Conservation (phyloP, 2,329 filamentous ascomycete species). For the Neonectria sp. region DNA sequence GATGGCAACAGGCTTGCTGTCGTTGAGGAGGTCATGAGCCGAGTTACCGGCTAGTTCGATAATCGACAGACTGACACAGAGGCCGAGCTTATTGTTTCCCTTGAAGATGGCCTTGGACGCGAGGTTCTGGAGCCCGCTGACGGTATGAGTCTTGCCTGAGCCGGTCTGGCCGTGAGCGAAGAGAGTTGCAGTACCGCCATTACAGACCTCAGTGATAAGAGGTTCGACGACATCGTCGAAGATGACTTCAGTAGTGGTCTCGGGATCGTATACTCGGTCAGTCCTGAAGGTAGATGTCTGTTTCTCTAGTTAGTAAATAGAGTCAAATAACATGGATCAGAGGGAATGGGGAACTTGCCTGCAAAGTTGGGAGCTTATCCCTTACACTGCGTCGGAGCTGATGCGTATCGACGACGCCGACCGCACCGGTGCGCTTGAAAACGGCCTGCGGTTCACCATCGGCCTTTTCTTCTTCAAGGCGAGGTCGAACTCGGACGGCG, state of each 20-base stretch:
- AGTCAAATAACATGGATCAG: not conserved
- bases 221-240: constrained; percentile 58
- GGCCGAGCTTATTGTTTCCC: constrained; percentile 40
- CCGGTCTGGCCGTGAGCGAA: constrained; percentile 66
- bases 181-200: constrained; percentile 63
- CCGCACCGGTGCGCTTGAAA: not conserved
- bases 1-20: constrained; percentile 57
- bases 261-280: constrained; percentile 54
- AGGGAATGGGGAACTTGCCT: not conserved
- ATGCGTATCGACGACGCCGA: not conserved
- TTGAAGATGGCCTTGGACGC: constrained; percentile 51
- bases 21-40: constrained; percentile 58
- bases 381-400: not conserved
- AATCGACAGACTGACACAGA: constrained; percentile 52
- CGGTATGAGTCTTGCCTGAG: constrained; percentile 64
- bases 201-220: constrained; percentile 62
- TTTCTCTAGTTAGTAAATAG: not conserved
- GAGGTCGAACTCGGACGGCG: not conserved
- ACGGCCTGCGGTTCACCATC: not conserved
- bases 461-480: not conserved
- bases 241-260: constrained; percentile 55
- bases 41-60: constrained; percentile 58
- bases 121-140: constrained; percentile 58
- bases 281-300: constrained; percentile 45
- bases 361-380: not conserved